These are phyloP conservation scores for Cryoendolithus antarcticus DNA, from an alignment of 2,329 filamentous ascomycete genomes.

Conservation along the genomic window DNA sequence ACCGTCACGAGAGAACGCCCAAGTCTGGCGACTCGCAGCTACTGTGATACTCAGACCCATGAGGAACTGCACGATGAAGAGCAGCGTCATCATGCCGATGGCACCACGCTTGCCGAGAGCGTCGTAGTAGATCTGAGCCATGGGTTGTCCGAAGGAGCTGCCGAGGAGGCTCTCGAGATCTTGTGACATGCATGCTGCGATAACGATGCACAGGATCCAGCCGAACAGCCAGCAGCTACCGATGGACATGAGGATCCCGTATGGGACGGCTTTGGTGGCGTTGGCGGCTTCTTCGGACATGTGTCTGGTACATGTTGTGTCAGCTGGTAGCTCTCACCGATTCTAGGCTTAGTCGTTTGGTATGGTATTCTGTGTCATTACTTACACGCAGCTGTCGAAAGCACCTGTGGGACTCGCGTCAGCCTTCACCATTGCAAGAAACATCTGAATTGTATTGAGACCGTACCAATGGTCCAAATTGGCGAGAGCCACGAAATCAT, in stretches of 20 bases:
- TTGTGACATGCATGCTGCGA: conserved; percentile 44
- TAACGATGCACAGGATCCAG: conserved; percentile 44
- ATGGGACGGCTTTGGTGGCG: conserved; percentile 46
- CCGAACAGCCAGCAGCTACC: conserved; percentile 45
- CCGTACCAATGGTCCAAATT: conserved; percentile 43
- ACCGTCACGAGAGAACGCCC: conserved; percentile 52
- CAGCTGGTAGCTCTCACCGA: too few relatives aligned
- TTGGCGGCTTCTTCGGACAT: conserved; percentile 51
- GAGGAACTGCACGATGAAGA: conserved; percentile 50
- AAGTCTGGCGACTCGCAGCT: conserved; percentile 47
- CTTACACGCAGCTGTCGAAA: too few relatives aligned
- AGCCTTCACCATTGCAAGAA: not conserved
- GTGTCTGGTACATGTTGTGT: conserved; percentile 19
- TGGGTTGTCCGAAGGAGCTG: conserved; percentile 45
- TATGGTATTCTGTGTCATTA: too few relatives aligned
- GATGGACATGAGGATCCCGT: conserved; percentile 47
- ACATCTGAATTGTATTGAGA: conserved; percentile 1
- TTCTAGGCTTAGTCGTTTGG: too few relatives aligned
- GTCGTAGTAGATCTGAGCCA: conserved; percentile 50
- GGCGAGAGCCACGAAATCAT: conserved; percentile 49
- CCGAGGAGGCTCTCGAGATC: conserved; percentile 38
- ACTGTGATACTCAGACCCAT: conserved; percentile 48
- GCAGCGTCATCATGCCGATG: conserved; percentile 44
- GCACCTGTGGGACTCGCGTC: too few relatives aligned
- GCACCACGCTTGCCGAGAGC: conserved; percentile 48